Evolutionary conservation across 768 basidiomycete genomes (phyloP).

Genomic region (Rhizopogon rudus): DNA sequence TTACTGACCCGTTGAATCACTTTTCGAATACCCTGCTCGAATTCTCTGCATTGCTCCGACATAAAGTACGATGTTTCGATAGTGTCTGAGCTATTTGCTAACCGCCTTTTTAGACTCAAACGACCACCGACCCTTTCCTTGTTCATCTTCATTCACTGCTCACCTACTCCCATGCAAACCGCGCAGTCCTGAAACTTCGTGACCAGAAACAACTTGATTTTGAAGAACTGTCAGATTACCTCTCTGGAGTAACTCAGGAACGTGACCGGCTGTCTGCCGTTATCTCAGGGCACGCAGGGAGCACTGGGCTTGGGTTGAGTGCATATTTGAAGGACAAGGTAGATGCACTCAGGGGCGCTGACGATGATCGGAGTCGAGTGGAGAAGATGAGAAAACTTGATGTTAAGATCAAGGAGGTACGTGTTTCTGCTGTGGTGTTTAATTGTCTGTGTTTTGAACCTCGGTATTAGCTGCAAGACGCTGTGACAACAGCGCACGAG

Average conservation of each 20-base stretch:
- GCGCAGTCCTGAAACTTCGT: slow-evolving; percentile 89
- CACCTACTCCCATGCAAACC: slow-evolving; percentile 91
- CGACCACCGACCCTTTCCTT: slow-evolving; percentile 89
- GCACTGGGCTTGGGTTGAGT: slow-evolving; percentile 77
- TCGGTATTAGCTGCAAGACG: slow-evolving; percentile 78
- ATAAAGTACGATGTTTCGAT: slow-evolving; percentile 50
- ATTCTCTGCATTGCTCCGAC: slow-evolving; percentile 85
- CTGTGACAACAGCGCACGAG: slow-evolving; percentile 91
- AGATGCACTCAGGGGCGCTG: slow-evolving; percentile 86
- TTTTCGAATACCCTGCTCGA: slow-evolving; percentile 96
- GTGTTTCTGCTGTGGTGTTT: background rate
- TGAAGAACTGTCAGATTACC: slow-evolving; percentile 93
- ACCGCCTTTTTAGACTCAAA: slow-evolving; percentile 57
- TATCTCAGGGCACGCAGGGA: slow-evolving; percentile 83
- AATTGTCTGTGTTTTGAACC: background rate
- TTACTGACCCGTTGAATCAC: slow-evolving; percentile 95
- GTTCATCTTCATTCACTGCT: slow-evolving; percentile 86
- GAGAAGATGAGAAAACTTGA: slow-evolving; percentile 94
- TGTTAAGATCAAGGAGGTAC: slow-evolving; percentile 90
- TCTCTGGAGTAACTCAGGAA: slow-evolving; percentile 89
- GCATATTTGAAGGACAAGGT: slow-evolving; percentile 92
- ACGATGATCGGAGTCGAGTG: slow-evolving; percentile 89
- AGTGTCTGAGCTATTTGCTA: background rate
- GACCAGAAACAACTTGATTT: slow-evolving; percentile 99
- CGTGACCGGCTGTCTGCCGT: slow-evolving; percentile 89